phyloP scores from a whole-genome alignment of 2,329 filamentous ascomycete species.

The Sphaerulina musiva region DNA sequence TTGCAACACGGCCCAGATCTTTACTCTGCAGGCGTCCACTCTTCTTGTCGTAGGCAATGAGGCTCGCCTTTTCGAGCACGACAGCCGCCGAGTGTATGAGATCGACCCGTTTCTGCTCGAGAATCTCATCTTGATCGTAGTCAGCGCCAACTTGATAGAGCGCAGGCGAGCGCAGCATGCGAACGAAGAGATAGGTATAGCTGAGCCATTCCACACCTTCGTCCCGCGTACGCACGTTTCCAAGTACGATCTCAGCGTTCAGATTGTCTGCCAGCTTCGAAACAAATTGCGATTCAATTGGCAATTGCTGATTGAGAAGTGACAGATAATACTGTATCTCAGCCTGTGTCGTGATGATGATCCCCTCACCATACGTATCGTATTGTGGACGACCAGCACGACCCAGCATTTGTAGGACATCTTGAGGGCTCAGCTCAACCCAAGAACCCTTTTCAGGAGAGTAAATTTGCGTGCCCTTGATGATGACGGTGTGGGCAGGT shows the following conservation, averaged over 20 bases:
- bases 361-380: slow-evolving; percentile 95
- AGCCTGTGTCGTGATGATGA: slow-evolving; percentile 91
- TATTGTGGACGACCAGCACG: slow-evolving; percentile 94
- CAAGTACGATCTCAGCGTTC: slow-evolving; percentile 91
- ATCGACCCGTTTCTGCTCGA: slow-evolving; percentile 97
- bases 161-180: slow-evolving; percentile 92
- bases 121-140: slow-evolving; percentile 81
- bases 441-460: slow-evolving; percentile 97
- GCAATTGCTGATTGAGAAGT: slow-evolving; percentile 90
- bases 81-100: slow-evolving; percentile 88
- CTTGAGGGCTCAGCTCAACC: slow-evolving; percentile 95
- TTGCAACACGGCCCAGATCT: slow-evolving; percentile 89
- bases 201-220: slow-evolving; percentile 99
- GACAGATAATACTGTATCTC: slow-evolving; percentile 98
- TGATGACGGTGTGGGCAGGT: slow-evolving; percentile 95
- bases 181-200: slow-evolving; percentile 95
- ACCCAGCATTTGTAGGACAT: slow-evolving; percentile 97
- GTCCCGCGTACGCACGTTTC: slow-evolving; percentile 83
- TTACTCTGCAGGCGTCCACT: slow-evolving; percentile 82
- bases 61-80: slow-evolving; percentile 76
- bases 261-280: slow-evolving; percentile 91
- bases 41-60: slow-evolving; percentile 94
- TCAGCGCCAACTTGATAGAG: slow-evolving; percentile 94
- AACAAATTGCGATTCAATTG: slow-evolving; percentile 93
- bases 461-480: slow-evolving; percentile 97